Evolutionary conservation across 2,329 filamentous ascomycete species (phyloP).

Genomic region (Paramyrothecium sp.): DNA sequence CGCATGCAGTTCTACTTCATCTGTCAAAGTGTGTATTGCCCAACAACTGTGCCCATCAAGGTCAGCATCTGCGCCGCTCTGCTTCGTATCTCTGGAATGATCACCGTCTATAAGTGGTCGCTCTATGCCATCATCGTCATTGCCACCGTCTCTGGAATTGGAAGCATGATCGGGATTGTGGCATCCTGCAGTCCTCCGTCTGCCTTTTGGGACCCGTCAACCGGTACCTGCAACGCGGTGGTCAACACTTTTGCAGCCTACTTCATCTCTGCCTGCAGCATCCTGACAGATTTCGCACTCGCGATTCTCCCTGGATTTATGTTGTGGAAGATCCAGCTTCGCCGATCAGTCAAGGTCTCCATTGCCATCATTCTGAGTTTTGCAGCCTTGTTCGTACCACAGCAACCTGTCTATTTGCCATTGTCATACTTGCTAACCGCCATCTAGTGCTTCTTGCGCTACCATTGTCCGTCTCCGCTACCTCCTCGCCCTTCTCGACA

Average conservation of each 20-base stretch:
- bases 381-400: conserved; percentile 3
- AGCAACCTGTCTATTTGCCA: no score
- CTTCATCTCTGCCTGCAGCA: conserved; percentile 3
- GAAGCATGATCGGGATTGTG: conserved; percentile 7
- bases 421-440: no score
- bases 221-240: conserved; percentile 1
- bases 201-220: conserved; percentile 2
- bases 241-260: conserved; percentile 6
- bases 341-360: conserved; percentile 3
- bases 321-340: background rate
- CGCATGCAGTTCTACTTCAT: conserved; percentile 4
- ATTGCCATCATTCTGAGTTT: conserved; percentile 5
- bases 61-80: conserved; percentile 9
- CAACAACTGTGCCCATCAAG: conserved; percentile 4
- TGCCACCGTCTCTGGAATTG: background rate
- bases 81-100: conserved; percentile 4
- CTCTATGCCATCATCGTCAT: conserved; percentile 5
- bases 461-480: conserved; percentile 4
- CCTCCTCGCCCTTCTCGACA: conserved; percentile 4
- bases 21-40: conserved; percentile 6
- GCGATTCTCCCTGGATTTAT: no score
- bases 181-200: conserved; percentile 7
- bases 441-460: no score
- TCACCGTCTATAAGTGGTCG: background rate
- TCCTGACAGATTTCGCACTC: no score